A percentile compares a stretch with the other conserved stretches of the same genome.
Evolutionary conservation across 352 stramenopile species (phyloP).

Genomic region (Phytopythium litorale): DNA sequence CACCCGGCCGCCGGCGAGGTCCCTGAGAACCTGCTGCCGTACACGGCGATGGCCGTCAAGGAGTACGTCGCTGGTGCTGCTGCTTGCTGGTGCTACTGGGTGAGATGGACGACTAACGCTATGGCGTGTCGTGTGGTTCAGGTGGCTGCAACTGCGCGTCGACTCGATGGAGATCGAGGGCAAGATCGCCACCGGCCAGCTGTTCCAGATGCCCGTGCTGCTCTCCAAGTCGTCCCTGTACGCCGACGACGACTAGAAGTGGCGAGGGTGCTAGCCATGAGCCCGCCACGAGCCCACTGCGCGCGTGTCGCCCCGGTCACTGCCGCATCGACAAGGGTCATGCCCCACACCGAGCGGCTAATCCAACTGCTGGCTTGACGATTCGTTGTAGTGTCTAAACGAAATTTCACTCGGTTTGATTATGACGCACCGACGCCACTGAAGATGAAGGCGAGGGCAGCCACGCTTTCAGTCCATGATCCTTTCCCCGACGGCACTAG

Average conservation of each 20-base stretch:
- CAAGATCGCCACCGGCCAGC: conserved; percentile 72
- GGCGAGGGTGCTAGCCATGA: background rate
- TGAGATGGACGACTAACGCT: background rate
- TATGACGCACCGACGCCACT: too few relatives aligned
- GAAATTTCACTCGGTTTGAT: too few relatives aligned
- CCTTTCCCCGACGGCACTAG: too few relatives aligned
- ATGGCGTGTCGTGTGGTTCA: conserved; percentile 9
- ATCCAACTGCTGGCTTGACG: too few relatives aligned
- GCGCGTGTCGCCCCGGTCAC: too few relatives aligned
- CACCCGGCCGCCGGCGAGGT: conserved; percentile 65
- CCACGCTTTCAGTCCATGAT: too few relatives aligned
- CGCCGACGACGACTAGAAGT: conserved; percentile 72
- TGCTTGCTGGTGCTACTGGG: background rate
- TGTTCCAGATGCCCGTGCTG: conserved; percentile 82
- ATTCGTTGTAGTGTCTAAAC: too few relatives aligned
- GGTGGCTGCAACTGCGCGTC: conserved; percentile 84
- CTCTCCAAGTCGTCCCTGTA: conserved; percentile 87
- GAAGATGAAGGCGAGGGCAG: too few relatives aligned
- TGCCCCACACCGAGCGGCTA: too few relatives aligned
- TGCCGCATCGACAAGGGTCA: too few relatives aligned
- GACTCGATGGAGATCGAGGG: conserved; percentile 83
- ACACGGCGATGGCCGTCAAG: conserved; percentile 83
- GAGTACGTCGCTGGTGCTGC: conserved; percentile 53
- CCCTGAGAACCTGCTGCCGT: conserved; percentile 61
- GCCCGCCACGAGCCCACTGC: background rate